Percentiles rank a stretch among this genome's conserved stretches.
Conservation (phyloP, 2,329 filamentous ascomycete species). For the Monosporascus sp. region DNA sequence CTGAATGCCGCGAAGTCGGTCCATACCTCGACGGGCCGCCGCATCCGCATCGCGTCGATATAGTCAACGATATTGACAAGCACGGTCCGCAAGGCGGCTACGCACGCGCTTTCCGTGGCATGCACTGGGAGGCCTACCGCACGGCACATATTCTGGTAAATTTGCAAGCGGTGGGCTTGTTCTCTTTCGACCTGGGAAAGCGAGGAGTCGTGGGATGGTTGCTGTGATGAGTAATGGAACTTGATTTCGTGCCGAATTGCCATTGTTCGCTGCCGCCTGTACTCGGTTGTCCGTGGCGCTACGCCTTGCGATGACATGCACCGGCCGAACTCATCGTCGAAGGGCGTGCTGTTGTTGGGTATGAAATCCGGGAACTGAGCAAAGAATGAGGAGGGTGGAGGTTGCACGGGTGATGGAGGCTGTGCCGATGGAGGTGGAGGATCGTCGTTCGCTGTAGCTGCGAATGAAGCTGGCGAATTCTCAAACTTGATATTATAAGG, state of each 20-base stretch:
- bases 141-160: slow-evolving; percentile 15
- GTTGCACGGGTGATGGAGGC: slow-evolving; percentile 5
- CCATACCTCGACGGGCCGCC: too few relatives aligned
- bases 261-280: slow-evolving; percentile 9
- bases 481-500: neutral
- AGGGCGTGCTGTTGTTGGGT: slow-evolving; percentile 13
- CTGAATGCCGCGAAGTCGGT: too few relatives aligned
- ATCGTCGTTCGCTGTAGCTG: neutral
- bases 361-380: slow-evolving; percentile 15
- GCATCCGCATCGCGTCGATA: too few relatives aligned
- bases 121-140: slow-evolving; percentile 11
- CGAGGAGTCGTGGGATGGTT: neutral
- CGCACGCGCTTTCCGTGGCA: slow-evolving; percentile 12
- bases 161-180: slow-evolving; percentile 1
- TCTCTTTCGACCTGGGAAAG: slow-evolving; percentile 2
- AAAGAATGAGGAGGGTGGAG: slow-evolving; percentile 19
- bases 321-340: slow-evolving; percentile 21
- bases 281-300: slow-evolving; percentile 5
- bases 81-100: slow-evolving; percentile 12
- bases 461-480: neutral
- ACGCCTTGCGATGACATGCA: slow-evolving; percentile 21
- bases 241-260: slow-evolving; percentile 13
- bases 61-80: slow-evolving; percentile 23
- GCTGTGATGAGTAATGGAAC: slow-evolving; percentile 8
- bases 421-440: neutral